phyloP scores from a whole-genome alignment of 176 grass and related monocot genomes.

The Zea mays region DNA sequence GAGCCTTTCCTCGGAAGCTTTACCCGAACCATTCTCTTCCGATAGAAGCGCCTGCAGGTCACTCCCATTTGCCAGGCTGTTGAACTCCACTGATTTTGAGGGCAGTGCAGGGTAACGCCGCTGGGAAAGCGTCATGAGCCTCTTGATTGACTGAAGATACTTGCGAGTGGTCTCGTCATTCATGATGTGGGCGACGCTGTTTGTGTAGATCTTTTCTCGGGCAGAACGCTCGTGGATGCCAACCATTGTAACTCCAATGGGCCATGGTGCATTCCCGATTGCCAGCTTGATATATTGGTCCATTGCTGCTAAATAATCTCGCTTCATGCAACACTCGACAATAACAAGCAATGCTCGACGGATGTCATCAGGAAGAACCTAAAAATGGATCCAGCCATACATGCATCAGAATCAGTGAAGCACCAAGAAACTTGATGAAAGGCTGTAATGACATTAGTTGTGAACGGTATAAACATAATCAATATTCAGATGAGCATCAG shows the following conservation, averaged over 20 bases:
- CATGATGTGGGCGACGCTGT: conserved; percentile 92
- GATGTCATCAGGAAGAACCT: conserved; percentile 84
- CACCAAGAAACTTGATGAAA: background rate
- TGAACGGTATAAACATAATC: background rate
- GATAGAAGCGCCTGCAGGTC: conserved; percentile 77
- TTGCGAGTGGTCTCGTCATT: conserved; percentile 90
- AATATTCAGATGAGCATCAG: conserved; percentile 25
- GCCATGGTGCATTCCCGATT: conserved; percentile 93
- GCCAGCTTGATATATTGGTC: conserved; percentile 87
- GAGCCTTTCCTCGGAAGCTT: conserved; percentile 46
- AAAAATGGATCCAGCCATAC: conserved; percentile 16
- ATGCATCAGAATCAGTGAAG: conserved; percentile 15
- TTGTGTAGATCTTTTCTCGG: conserved; percentile 83
- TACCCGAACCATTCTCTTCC: conserved; percentile 40
- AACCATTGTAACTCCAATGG: conserved; percentile 97
- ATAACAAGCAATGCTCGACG: conserved; percentile 66
- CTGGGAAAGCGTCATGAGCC: conserved; percentile 87
- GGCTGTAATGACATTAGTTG: background rate
- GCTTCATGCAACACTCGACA: conserved; percentile 78
- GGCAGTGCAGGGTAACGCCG: conserved; percentile 71
- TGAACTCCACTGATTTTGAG: conserved; percentile 91
- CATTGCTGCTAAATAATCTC: conserved; percentile 91
- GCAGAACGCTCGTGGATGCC: conserved; percentile 91
- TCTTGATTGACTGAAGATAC: conserved; percentile 86
- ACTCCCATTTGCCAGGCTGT: conserved; percentile 91